Evolutionary conservation across 1,284 basidiomycete species (phyloP), one percentile per base, ranked within the genome.

Genomic region (Porodaedalea pini): DNA sequence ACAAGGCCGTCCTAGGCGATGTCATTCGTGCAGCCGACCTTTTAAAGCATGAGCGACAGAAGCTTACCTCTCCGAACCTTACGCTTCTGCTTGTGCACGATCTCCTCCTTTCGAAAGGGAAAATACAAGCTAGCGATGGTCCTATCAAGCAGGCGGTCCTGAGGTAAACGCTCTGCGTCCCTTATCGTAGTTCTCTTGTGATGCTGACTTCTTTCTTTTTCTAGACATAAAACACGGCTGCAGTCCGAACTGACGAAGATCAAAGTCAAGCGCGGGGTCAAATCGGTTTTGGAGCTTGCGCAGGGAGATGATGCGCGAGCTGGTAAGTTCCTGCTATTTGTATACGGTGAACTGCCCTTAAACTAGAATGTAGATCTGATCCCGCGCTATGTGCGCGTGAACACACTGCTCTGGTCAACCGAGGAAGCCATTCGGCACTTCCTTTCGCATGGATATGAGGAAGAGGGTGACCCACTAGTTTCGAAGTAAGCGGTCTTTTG

Each of bases 81-180:
- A 82, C 88, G 4, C 77, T 92, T 13, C 85, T 95, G 39, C 84
- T 97, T 29, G 83, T 94, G 2, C 94, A 97, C 65, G 94, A 98
- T 70, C 72, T 94, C 11, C 76, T 98, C 31, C 78, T 96, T 47
- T 79, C 88, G 15, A 73, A 81, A 17, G 88, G 91, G 17, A 47
- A 47, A 47, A 93, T 95, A 62, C 90, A 95, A 68, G 90, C 92
- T 1, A 85, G 88, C 23, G 90, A 94, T 68, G 93, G 93, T 29
- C 88, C 90, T 6, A 75, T 94, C 48, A 94, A 94, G 65, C 85
- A 88, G 66, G 90, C 91, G 0, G 67, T 95, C 39, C 68, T 90
- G 52, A 81, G 45, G 45, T 47, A 27, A 47, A 47, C 31, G 31
- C 8, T 17, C 45, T 31, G 15, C 25, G 23, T 29, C 25, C 17